Percentiles rank a stretch among this genome's conserved stretches.
These are phyloP conservation scores for Barnettozyma salicaria DNA, from an alignment of 805 yeast species.

Conservation along the genomic window DNA sequence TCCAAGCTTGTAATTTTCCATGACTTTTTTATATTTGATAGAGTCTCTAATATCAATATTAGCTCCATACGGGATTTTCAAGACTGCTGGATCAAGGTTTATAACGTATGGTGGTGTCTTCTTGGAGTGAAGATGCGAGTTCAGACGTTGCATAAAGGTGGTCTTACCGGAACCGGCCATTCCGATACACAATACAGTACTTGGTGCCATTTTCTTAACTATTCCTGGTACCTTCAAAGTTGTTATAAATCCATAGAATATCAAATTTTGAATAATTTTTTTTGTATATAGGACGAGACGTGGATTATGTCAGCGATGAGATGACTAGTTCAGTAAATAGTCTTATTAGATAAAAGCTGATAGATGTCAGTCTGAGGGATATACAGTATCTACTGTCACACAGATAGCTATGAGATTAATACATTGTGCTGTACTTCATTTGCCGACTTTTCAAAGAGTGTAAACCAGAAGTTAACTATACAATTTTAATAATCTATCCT, in stretches of 20 bases:
- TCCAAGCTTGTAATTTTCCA: conserved; percentile 92
- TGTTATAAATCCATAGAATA: background rate
- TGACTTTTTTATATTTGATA: conserved; percentile 89
- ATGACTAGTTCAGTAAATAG: background rate
- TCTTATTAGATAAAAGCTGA: too few relatives aligned
- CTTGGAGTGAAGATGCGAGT: conserved; percentile 75
- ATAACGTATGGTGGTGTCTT: conserved; percentile 82
- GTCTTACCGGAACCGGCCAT: conserved; percentile 91
- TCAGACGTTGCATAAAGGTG: conserved; percentile 92
- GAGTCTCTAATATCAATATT: conserved; percentile 96
- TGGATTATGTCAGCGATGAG: conserved; percentile 5
- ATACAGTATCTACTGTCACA: too few relatives aligned
- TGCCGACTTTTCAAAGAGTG: background rate
- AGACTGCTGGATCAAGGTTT: conserved; percentile 94
- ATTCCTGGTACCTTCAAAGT: background rate
- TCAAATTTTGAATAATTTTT: background rate
- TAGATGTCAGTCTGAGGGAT: too few relatives aligned
- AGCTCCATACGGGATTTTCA: conserved; percentile 88
- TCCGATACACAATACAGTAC: conserved; percentile 48
- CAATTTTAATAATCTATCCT: conserved; percentile 6
- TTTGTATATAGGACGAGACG: too few relatives aligned
- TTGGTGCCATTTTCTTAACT: conserved; percentile 29
- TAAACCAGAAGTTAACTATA: conserved; percentile 1
- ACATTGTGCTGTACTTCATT: background rate
- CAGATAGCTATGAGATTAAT: too few relatives aligned